A percentile compares a stretch with the other conserved stretches of the same genome.
phyloP scores from a whole-genome alignment of 1,284 basidiomycete species.

The Irpex sp. region DNA sequence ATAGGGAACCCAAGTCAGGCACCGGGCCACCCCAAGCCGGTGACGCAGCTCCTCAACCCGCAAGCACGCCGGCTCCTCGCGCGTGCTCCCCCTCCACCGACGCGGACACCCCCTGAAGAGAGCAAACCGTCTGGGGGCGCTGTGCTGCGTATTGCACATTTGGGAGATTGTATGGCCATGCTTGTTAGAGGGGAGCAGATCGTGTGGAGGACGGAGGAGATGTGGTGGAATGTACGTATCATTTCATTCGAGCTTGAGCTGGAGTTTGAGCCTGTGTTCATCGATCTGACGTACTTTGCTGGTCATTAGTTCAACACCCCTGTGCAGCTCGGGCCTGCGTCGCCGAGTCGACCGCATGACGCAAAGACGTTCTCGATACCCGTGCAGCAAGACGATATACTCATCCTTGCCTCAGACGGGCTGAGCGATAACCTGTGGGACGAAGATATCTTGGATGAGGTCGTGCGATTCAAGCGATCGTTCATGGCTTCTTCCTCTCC shows the following conservation, averaged over 20 bases:
- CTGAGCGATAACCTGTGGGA: constrained; percentile 95
- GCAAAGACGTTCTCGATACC: constrained; percentile 75
- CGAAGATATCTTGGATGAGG: constrained; percentile 89
- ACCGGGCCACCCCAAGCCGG: constrained; percentile 10
- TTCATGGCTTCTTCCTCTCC: constrained; percentile 21
- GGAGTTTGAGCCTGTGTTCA: constrained; percentile 29
- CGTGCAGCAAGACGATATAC: constrained; percentile 83
- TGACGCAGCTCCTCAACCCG: constrained; percentile 17
- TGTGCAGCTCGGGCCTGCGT: constrained; percentile 81
- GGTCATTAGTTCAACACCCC: constrained; percentile 81
- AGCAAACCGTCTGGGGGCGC: constrained; percentile 44
- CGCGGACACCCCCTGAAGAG: neutral
- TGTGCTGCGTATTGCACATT: constrained; percentile 84
- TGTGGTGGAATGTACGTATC: constrained; percentile 78
- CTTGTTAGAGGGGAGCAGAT: constrained; percentile 77
- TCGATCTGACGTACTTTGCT: constrained; percentile 1
- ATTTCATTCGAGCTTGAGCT: constrained; percentile 42
- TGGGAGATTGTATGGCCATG: constrained; percentile 91
- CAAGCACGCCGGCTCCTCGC: constrained; percentile 11
- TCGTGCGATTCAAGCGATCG: constrained; percentile 60
- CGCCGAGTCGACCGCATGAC: constrained; percentile 65
- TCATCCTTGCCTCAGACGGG: constrained; percentile 89
- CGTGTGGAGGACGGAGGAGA: constrained; percentile 87
- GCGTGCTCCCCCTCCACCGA: neutral
- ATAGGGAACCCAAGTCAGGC: neutral